Evolutionary conservation across 1,284 basidiomycete species (phyloP).

Genomic region (Schizophyllum amplum): DNA sequence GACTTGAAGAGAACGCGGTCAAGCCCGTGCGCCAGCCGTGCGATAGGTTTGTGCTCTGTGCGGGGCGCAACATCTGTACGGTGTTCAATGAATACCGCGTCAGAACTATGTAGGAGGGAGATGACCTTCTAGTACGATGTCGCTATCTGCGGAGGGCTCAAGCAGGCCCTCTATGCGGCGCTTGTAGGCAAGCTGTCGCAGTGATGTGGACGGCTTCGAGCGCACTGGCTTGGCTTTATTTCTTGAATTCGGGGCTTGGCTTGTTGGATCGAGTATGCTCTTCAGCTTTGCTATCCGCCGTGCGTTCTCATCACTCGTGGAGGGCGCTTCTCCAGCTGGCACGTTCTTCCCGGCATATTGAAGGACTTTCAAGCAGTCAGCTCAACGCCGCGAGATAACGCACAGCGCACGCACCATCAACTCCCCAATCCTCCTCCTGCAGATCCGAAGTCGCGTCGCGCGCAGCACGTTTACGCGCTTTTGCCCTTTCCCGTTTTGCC

Average conservation of each 20-base stretch:
- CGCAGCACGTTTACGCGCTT: neutral
- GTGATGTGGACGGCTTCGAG: too few species aligned
- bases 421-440: conserved; percentile 22
- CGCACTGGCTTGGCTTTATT: too few species aligned
- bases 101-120: neutral
- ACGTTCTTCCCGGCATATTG: too few species aligned
- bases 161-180: conserved; percentile 35
- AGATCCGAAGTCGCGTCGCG: conserved; percentile 14
- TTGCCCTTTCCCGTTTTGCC: too few species aligned
- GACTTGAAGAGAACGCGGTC: conserved; percentile 85
- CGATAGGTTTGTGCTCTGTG: conserved; percentile 48
- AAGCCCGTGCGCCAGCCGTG: conserved; percentile 69
- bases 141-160: conserved; percentile 15
- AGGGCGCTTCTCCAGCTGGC: too few species aligned
- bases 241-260: too few species aligned
- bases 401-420: conserved; percentile 19
- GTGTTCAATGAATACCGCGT: too few species aligned
- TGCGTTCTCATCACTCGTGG: too few species aligned
- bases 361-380: too few species aligned
- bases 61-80: conserved; percentile 39
- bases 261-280: too few species aligned
- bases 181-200: conserved; percentile 2
- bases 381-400: too few species aligned
- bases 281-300: too few species aligned
- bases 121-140: conserved; percentile 20